Conservation (phyloP, 1,284 basidiomycete genomes). For the Bjerkandera adusta region DNA sequence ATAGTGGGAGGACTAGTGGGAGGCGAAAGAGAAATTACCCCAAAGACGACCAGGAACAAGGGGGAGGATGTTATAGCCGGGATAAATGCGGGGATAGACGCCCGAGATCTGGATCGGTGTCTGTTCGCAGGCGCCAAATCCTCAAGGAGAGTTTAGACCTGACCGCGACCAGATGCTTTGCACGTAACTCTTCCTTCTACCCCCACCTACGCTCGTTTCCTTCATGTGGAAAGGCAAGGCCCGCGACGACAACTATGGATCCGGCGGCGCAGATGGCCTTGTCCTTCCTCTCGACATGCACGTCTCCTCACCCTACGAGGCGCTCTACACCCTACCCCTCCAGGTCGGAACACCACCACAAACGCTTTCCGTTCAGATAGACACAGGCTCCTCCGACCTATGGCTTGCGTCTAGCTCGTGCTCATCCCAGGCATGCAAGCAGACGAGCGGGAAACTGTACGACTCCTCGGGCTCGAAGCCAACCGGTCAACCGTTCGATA, state of each 20-base stretch:
- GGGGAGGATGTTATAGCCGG: no score
- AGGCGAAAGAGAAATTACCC: no score
- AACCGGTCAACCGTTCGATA: slow-evolving; percentile 42
- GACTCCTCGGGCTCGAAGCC: slow-evolving; percentile 44
- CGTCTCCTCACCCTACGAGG: slow-evolving; percentile 45
- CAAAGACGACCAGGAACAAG: no score
- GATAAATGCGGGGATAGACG: no score
- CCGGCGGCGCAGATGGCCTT: slow-evolving; percentile 43
- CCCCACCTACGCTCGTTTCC: slow-evolving; percentile 1
- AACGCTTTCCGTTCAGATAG: slow-evolving; percentile 60
- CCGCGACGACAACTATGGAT: slow-evolving; percentile 30
- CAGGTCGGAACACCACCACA: slow-evolving; percentile 47
- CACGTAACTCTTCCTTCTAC: no score
- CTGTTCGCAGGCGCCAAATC: no score
- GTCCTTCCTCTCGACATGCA: slow-evolving; percentile 53
- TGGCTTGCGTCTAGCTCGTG: slow-evolving; percentile 66
- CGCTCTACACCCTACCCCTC: slow-evolving; percentile 62
- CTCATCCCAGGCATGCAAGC: slow-evolving; percentile 43
- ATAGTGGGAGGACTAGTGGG: no score
- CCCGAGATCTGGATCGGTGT: no score
- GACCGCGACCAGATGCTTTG: no score
- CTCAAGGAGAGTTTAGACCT: no score
- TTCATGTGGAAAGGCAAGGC: slow-evolving; percentile 22
- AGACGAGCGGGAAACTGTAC: slow-evolving; percentile 44
- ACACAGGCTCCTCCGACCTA: slow-evolving; percentile 75